These are phyloP conservation scores for Panellus pusillus DNA, from an alignment of 768 basidiomycete species.

Conservation along the genomic window DNA sequence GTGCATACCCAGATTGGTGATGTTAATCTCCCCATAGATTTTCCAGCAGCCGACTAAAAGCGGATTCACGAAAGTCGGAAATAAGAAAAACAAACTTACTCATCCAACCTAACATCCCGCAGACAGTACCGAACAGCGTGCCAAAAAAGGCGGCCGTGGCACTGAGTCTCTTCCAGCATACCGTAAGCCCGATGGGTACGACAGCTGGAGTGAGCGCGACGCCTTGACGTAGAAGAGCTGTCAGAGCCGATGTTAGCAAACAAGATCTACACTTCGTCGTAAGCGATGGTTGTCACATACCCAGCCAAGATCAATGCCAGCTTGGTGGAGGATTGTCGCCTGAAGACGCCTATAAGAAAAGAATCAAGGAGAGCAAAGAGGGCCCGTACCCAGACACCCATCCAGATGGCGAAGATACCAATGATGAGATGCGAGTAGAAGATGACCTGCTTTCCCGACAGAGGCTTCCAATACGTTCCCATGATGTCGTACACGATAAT, in stretches of 20 bases:
- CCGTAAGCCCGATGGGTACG: conserved; percentile 36
- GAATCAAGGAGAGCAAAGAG: too few relatives aligned
- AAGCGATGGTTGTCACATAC: too few relatives aligned
- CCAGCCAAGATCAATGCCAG: conserved; percentile 35
- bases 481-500: conserved; percentile 18
- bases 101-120: conserved; percentile 39
- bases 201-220: conserved; percentile 37
- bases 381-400: conserved; percentile 31
- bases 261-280: too few relatives aligned
- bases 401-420: conserved; percentile 38
- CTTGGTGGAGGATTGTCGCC: conserved; percentile 28
- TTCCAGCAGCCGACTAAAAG: background rate
- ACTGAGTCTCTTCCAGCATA: conserved; percentile 35
- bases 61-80: background rate
- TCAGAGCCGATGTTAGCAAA: too few relatives aligned
- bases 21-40: conserved; percentile 30
- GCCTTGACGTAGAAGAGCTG: conserved; percentile 37
- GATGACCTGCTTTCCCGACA: conserved; percentile 31
- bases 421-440: conserved; percentile 34
- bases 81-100: conserved; percentile 32
- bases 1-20: conserved; percentile 26
- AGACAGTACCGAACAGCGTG: conserved; percentile 31
- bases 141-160: conserved; percentile 30
- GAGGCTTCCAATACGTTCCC: background rate
- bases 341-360: too few relatives aligned